These are phyloP conservation scores for Periconia sp. DNA, from an alignment of 2,329 filamentous ascomycete species.

Conservation along the genomic window DNA sequence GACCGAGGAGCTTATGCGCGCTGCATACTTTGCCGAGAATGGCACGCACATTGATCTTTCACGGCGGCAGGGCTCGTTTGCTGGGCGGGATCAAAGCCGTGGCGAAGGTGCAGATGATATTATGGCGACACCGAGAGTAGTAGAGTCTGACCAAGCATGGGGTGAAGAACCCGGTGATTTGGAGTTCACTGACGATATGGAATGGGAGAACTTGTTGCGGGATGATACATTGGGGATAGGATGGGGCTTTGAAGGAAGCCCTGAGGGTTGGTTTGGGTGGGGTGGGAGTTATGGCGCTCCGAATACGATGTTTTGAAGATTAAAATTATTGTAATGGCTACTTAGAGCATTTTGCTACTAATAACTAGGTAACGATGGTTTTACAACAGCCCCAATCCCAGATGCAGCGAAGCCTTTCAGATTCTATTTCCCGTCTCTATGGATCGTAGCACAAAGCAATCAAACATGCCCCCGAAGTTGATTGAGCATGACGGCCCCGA, in stretches of 20 bases:
- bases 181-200: constrained; percentile 1
- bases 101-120: constrained; percentile 13
- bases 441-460: too few species aligned
- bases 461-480: too few species aligned
- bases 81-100: constrained; percentile 11
- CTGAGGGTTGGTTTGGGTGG: constrained; percentile 13
- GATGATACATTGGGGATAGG: constrained; percentile 7
- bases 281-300: constrained; percentile 1
- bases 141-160: not conserved
- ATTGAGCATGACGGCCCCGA: too few species aligned
- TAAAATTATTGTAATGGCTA: too few species aligned
- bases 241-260: constrained; percentile 8
- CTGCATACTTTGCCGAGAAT: constrained; percentile 21
- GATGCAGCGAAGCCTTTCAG: too few species aligned
- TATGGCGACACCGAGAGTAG: not conserved
- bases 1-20: constrained; percentile 14
- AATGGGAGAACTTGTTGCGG: constrained; percentile 9
- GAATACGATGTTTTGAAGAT: not conserved
- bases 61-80: not conserved
- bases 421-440: too few species aligned
- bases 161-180: not conserved
- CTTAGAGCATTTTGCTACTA: too few species aligned
- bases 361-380: too few species aligned
- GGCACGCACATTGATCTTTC: constrained; percentile 23
- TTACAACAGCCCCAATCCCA: too few species aligned